Percentiles rank a stretch among this genome's conserved stretches.
Evolutionary conservation across 306 rosid species (phyloP).

Genomic region (Abrus precatorius): DNA sequence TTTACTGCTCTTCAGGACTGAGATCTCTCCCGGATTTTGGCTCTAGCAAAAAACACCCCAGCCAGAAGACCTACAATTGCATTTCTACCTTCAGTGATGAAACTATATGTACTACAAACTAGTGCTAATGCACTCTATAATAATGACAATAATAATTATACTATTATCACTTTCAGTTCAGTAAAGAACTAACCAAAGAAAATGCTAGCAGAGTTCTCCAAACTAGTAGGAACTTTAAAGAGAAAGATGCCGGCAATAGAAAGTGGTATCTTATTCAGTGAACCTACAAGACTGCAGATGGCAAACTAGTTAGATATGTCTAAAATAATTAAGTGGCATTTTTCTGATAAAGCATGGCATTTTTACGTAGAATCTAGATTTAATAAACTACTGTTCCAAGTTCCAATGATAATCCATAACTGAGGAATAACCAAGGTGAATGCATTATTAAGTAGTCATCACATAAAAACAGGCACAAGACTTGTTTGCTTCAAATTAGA

Average conservation of each 20-base stretch:
- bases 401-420: constrained; percentile 19
- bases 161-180: background rate
- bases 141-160: background rate
- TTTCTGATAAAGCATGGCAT: constrained; percentile 38
- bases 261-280: constrained; percentile 97
- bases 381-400: background rate
- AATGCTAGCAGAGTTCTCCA: constrained; percentile 93
- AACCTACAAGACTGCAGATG: constrained; percentile 91
- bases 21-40: constrained; percentile 86
- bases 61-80: constrained; percentile 86
- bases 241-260: constrained; percentile 91
- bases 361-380: constrained; percentile 14
- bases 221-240: constrained; percentile 92
- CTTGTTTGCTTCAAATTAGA: constrained; percentile 10
- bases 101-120: constrained; percentile 36
- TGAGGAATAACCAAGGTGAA: constrained; percentile 24
- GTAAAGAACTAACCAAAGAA: constrained; percentile 76
- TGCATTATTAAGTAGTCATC: constrained; percentile 20
- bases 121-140: background rate
- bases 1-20: constrained; percentile 51
- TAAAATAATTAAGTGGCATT: background rate
- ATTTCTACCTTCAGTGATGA: constrained; percentile 41
- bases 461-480: background rate
- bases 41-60: constrained; percentile 93
- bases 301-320: constrained; percentile 47